phyloP scores from a whole-genome alignment of 2,329 filamentous ascomycete species.

The Sclerotinia trifoliorum region DNA sequence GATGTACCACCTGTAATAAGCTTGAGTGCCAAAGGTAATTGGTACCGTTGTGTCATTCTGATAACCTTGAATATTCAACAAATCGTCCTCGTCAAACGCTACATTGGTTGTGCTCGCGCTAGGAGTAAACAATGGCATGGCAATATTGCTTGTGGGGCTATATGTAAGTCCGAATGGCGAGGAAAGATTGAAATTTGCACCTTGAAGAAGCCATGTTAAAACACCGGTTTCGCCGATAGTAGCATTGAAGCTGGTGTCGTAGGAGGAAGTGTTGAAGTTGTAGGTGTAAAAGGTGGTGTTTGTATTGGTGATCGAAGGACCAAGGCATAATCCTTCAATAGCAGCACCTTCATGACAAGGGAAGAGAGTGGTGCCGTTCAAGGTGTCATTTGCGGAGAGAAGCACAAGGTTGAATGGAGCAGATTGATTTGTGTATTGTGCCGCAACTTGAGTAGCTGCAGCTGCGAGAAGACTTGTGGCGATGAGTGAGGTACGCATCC shows the following conservation, averaged over 20 bases:
- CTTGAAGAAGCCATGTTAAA: slow-evolving; percentile 32
- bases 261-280: slow-evolving; percentile 34
- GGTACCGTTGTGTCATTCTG: slow-evolving; percentile 44
- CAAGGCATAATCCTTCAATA: slow-evolving; percentile 48
- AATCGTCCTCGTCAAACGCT: slow-evolving; percentile 43
- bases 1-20: slow-evolving; percentile 45
- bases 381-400: slow-evolving; percentile 41
- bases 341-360: slow-evolving; percentile 50
- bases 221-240: slow-evolving; percentile 31
- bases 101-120: slow-evolving; percentile 37
- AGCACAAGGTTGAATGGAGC: slow-evolving; percentile 47
- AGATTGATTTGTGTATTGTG: slow-evolving; percentile 42
- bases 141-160: slow-evolving; percentile 44
- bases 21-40: slow-evolving; percentile 28
- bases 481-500: slow-evolving; percentile 31
- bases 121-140: slow-evolving; percentile 43
- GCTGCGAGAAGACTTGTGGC: slow-evolving; percentile 29
- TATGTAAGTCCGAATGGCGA: slow-evolving; percentile 42
- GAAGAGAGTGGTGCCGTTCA: slow-evolving; percentile 43
- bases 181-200: slow-evolving; percentile 37
- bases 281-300: slow-evolving; percentile 29
- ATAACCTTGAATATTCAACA: slow-evolving; percentile 44
- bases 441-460: slow-evolving; percentile 28
- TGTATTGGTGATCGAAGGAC: slow-evolving; percentile 25
- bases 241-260: slow-evolving; percentile 20